Base-by-base conservation (phyloP, 768 basidiomycete species). In the Gloeophyllum trabeum region DNA sequence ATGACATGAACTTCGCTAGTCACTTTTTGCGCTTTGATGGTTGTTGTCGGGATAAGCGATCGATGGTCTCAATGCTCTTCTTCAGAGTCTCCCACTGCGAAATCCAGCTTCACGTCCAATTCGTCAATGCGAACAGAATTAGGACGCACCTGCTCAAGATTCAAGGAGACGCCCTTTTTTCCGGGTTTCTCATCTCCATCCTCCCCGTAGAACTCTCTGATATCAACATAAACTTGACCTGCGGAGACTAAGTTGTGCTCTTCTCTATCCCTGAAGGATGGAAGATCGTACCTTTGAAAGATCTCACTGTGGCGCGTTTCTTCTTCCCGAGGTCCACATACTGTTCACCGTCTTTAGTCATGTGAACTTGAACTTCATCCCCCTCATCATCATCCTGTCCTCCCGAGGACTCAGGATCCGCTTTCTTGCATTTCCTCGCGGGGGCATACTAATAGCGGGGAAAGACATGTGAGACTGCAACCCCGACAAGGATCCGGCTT, bases 91-190 rank as follows among this genome's bases (percentile, higher is more conserved):
- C 61, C 81, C 81, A 83, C 73, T 83, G 46, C 3, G 47, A 19
- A n/a, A 3, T 22, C 30, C 20, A n/a, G 25, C 41, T 24, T 46
- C 30, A 4, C 14, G 42, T 16, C 5, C 13, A 6, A 24, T 20
- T 19, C 7, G 44, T 16, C 4, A 30, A 1, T 23, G 6, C n/a
- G 2, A 20, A 41, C n/a, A 34, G 3, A n/a, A 16, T 25, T 13
- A 39, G n/a, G 32, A 53, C 63, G 36, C 47, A 81, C 81, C 69
- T 85, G 83, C 16, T 87, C 84, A 2, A 62, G 37, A 12, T 62
- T 57, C 21, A 90, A 64, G 0, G 80, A 71, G 40, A 89, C 82
- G 6, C 85, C 87, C 51, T 88, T 90, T 59, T 86, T 89, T 0
- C 84, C 83, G 0, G 87, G 86, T 47, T 81, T 85, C 48, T 73